A percentile compares a stretch with the other conserved stretches of the same genome.
Conservation (phyloP, 176 grass and related monocot genomes). For the Ampelocalamus luodianensis region DNA sequence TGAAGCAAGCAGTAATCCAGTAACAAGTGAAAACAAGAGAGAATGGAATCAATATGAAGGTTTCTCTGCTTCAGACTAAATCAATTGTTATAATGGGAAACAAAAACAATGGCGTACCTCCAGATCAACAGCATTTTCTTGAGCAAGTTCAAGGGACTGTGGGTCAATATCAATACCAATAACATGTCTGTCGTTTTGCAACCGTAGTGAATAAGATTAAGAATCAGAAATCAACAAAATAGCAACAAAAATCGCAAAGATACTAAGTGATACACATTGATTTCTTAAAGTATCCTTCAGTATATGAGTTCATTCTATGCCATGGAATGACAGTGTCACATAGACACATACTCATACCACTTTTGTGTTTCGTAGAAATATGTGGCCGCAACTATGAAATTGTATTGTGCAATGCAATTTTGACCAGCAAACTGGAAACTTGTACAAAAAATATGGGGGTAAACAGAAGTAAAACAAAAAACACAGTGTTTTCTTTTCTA, state of each 20-base stretch:
- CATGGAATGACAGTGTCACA: slow-evolving; percentile 19
- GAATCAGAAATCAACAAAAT: not conserved
- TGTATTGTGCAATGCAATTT: not conserved
- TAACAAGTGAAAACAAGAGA: slow-evolving; percentile 10
- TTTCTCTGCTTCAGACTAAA: slow-evolving; percentile 21
- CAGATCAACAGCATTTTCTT: slow-evolving; percentile 72
- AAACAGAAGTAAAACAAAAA: not conserved
- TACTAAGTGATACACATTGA: not conserved
- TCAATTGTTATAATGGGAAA: not conserved
- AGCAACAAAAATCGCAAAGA: not conserved
- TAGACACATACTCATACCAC: not conserved
- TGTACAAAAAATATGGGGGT: not conserved
- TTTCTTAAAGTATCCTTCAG: not conserved
- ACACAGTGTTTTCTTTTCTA: not conserved
- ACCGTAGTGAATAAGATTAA: slow-evolving; percentile 20
- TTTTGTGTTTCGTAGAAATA: not conserved
- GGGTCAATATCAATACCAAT: slow-evolving; percentile 80
- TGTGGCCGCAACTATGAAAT: not conserved
- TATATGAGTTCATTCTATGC: not conserved
- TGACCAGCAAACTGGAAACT: not conserved
- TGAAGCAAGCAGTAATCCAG: not conserved
- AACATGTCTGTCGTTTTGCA: slow-evolving; percentile 66
- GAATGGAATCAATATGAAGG: not conserved
- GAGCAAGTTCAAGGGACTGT: slow-evolving; percentile 82
- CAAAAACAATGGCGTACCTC: slow-evolving; percentile 54